Evolutionary conservation across 2,329 filamentous ascomycete species (phyloP), one percentile per base, ranked within the genome.

Genomic region (Sordariomycetes sp.): DNA sequence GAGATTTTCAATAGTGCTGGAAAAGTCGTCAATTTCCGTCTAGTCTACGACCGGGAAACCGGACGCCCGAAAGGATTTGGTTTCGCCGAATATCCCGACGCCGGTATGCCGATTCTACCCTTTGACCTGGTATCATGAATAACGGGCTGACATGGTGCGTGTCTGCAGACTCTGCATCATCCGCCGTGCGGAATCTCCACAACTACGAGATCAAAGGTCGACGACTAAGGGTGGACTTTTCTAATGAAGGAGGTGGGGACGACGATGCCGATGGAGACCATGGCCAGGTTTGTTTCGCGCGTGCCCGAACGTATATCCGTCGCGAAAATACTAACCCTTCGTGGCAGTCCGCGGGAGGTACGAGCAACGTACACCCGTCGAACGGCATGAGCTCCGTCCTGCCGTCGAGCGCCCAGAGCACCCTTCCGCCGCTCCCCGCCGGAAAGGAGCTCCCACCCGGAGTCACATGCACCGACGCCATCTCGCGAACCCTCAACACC

Each of bases 61-160:
- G 91, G 92, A 50, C 85, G 90, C 58, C 91, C 94, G 1, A 97
- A 96, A 71, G 94, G 94, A 20, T 99, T 96, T 69, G 94, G 94
- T 39, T 99, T 97, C 65, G 89, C 91, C 66, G 92, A 97, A 69
- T 99, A 95, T 67, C 87, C 90, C 57, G 94, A 97, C 67, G 85
- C 89, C 59, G 92, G 95, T 81, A 79, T 39, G 70, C 59, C n/a
- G 45, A n/a, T 22, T 20, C 24, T 24, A 20, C 2, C 12, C 22
- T 24, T 12, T 24, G 20, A 10, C 45, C 20, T 50, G 45, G n/a
- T 34, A 25, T 22, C 25, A 39, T 32, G 48, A n/a, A 22, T 13
- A n/a, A 13, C 12, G 12, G 45, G n/a, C 45, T 50, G 22, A 50
- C 45, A n/a, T 50, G 20, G 15, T 17, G 2, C n/a, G 20, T 50